Evolutionary conservation across 768 basidiomycete genomes (phyloP).

Genomic region (Lactifluus piperatus): DNA sequence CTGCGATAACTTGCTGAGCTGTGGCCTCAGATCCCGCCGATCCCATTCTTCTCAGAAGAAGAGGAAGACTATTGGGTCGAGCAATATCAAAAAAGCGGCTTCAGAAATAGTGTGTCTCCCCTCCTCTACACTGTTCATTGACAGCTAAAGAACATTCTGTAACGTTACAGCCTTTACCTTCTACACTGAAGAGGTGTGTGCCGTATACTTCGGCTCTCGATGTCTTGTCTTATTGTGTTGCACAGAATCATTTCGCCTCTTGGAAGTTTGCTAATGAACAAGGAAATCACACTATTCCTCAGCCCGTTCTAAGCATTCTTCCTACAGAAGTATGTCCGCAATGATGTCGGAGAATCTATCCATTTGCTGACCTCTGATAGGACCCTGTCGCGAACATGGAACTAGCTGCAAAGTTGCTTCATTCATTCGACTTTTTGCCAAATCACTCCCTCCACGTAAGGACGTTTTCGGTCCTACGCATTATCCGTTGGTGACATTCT

Average conservation of each 20-base stretch:
- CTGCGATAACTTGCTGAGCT: neutral
- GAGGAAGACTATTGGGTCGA: slow-evolving; percentile 69
- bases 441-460: slow-evolving; percentile 30
- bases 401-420: slow-evolving; percentile 24
- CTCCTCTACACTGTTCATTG: slow-evolving; percentile 1
- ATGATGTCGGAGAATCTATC: neutral
- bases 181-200: slow-evolving; percentile 45
- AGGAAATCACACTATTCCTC: slow-evolving; percentile 36
- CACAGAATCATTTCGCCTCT: slow-evolving; percentile 32
- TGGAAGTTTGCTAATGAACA: slow-evolving; percentile 33
- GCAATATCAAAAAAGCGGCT: slow-evolving; percentile 49
- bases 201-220: neutral
- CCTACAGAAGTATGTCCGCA: slow-evolving; percentile 30
- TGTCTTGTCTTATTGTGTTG: neutral
- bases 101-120: slow-evolving; percentile 45
- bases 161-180: slow-evolving; percentile 61
- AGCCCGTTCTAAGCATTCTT: slow-evolving; percentile 34
- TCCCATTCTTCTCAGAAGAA: slow-evolving; percentile 48
- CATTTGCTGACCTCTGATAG: slow-evolving; percentile 19
- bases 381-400: slow-evolving; percentile 41
- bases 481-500: neutral
- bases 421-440: slow-evolving; percentile 28
- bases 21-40: slow-evolving; percentile 42
- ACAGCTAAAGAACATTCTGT: neutral
- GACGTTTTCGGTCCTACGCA: neutral